Conservation (phyloP, 495 filamentous ascomycete species). For the Neurospora sp. region DNA sequence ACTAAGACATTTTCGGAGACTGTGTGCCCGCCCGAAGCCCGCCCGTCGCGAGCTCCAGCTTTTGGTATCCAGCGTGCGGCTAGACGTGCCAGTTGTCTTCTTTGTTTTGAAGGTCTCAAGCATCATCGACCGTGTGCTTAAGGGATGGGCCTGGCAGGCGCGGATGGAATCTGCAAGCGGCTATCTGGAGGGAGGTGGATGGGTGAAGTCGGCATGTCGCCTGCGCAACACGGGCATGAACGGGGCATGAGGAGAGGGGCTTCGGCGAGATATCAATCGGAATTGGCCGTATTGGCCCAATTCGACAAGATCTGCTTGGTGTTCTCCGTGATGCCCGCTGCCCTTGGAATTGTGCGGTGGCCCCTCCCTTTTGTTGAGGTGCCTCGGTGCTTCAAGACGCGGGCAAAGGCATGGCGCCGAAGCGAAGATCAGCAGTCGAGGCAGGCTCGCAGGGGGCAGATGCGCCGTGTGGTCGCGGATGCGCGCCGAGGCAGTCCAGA, state of each 20-base stretch:
- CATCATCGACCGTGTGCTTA: background rate
- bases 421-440: background rate
- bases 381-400: background rate
- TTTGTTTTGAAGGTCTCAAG: background rate
- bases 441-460: background rate
- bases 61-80: background rate
- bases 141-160: background rate
- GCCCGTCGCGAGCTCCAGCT: background rate
- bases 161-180: background rate
- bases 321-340: background rate
- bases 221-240: background rate
- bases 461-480: background rate
- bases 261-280: background rate
- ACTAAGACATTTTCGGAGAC: background rate
- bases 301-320: background rate
- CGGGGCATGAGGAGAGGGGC: too few relatives aligned
- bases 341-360: background rate
- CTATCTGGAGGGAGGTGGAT: background rate
- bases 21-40: background rate
- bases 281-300: background rate
- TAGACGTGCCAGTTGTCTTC: background rate
- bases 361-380: background rate
- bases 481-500: background rate
- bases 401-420: background rate
- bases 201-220: background rate